These are phyloP conservation scores for Pharus latifolius DNA, from an alignment of 176 grass and related monocot genomes.

Conservation along the genomic window DNA sequence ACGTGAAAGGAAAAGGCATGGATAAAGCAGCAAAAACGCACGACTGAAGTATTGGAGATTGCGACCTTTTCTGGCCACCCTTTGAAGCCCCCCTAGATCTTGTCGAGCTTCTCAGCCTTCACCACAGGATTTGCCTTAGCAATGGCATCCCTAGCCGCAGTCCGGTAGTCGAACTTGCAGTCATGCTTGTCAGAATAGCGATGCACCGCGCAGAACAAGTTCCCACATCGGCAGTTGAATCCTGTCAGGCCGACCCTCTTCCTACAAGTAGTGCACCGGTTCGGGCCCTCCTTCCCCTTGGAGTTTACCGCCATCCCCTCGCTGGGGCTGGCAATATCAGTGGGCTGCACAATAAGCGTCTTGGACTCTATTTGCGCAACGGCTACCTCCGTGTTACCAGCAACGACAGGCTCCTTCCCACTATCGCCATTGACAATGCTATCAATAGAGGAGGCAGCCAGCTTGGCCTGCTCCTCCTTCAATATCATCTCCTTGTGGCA, in stretches of 20 bases:
- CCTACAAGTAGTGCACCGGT: conserved; percentile 55
- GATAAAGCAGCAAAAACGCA: conserved; percentile 21
- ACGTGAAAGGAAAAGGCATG: conserved; percentile 42
- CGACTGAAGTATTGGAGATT: not conserved
- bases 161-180: conserved; percentile 82
- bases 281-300: conserved; percentile 62
- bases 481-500: conserved; percentile 84
- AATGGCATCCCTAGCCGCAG: conserved; percentile 75
- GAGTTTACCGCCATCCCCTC: conserved; percentile 4
- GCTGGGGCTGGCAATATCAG: conserved; percentile 22
- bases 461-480: conserved; percentile 67
- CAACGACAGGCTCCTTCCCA: conserved; percentile 28
- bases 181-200: conserved; percentile 89
- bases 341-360: not conserved
- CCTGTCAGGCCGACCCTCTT: conserved; percentile 80
- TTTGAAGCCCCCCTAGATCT: conserved; percentile 44
- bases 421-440: conserved; percentile 59
- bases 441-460: conserved; percentile 77
- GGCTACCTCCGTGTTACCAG: conserved; percentile 11
- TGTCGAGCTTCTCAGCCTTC: conserved; percentile 92
- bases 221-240: conserved; percentile 88
- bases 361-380: conserved; percentile 34
- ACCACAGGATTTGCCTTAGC: conserved; percentile 94
- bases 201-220: conserved; percentile 55
- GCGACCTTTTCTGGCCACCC: not conserved